phyloP scores from a whole-genome alignment of 2,329 filamentous ascomycete species.

The Sclerotinia sclerotiorum region DNA sequence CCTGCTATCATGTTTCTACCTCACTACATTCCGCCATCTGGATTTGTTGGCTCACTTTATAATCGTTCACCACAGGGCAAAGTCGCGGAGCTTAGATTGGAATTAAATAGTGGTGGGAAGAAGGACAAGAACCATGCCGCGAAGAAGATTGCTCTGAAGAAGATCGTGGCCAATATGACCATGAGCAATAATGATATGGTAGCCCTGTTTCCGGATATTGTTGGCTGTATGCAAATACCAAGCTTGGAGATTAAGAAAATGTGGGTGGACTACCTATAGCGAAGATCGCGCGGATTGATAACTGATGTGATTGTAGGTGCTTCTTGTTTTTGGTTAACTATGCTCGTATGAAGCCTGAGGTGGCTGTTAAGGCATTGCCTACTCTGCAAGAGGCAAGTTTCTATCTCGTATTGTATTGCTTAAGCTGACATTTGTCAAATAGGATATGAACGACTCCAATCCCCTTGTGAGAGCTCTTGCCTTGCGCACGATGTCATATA shows the following conservation, averaged over 20 bases:
- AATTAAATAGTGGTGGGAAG: slow-evolving; percentile 90
- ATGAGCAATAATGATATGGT: slow-evolving; percentile 99
- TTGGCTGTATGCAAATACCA: slow-evolving; percentile 90
- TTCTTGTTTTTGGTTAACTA: slow-evolving; percentile 98
- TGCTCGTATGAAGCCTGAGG: slow-evolving; percentile 87
- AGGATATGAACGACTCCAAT: slow-evolving; percentile 94
- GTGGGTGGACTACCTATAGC: slow-evolving; percentile 51
- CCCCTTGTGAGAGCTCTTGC: slow-evolving; percentile 90
- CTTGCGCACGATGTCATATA: slow-evolving; percentile 92
- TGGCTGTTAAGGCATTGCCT: slow-evolving; percentile 88
- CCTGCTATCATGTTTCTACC: slow-evolving; percentile 38
- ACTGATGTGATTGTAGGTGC: slow-evolving; percentile 62
- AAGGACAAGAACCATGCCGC: slow-evolving; percentile 95
- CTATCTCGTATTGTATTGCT: background rate
- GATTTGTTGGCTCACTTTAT: slow-evolving; percentile 38
- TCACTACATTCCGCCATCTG: slow-evolving; percentile 36
- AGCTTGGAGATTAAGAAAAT: slow-evolving; percentile 99
- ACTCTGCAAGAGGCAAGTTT: slow-evolving; percentile 72
- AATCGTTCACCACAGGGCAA: slow-evolving; percentile 74
- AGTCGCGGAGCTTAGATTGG: slow-evolving; percentile 92
- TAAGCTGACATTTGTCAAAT: background rate
- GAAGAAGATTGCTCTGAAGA: slow-evolving; percentile 98
- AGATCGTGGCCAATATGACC: slow-evolving; percentile 99
- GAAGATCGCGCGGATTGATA: background rate
- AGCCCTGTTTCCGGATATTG: slow-evolving; percentile 90